Conservation (phyloP, 805 yeast species). For the Jamesozyma rosinii region DNA sequence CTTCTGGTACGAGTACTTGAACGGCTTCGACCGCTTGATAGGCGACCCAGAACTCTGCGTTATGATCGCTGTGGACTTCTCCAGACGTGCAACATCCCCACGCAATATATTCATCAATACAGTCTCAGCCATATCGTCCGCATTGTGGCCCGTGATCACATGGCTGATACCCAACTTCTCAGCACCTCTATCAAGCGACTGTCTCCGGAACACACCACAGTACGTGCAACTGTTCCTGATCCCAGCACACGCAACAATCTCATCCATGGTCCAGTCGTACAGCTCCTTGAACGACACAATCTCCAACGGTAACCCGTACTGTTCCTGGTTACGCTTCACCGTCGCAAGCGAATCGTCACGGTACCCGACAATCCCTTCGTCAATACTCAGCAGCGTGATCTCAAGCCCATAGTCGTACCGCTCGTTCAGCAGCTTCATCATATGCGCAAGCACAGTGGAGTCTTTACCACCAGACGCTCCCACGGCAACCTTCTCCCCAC, state of each 20-base stretch:
- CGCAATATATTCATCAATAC: slow-evolving; percentile 87
- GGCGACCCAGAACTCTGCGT: slow-evolving; percentile 82
- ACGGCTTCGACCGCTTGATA: slow-evolving; percentile 87
- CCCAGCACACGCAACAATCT: slow-evolving; percentile 89
- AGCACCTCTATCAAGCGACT: slow-evolving; percentile 94
- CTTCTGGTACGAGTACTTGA: slow-evolving; percentile 91
- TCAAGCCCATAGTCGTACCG: slow-evolving; percentile 81
- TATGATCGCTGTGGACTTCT: slow-evolving; percentile 75
- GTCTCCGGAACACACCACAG: slow-evolving; percentile 95
- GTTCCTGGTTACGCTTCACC: slow-evolving; percentile 83
- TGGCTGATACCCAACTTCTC: slow-evolving; percentile 74
- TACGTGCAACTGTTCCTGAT: slow-evolving; percentile 91
- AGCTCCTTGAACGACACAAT: slow-evolving; percentile 80
- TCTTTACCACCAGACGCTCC: slow-evolving; percentile 99
- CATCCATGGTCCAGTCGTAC: slow-evolving; percentile 98
- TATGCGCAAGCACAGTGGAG: slow-evolving; percentile 87
- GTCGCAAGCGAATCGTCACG: slow-evolving; percentile 96
- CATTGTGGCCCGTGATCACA: slow-evolving; percentile 96
- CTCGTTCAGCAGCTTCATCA: slow-evolving; percentile 79
- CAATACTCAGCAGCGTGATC: slow-evolving; percentile 74
- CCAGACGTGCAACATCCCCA: slow-evolving; percentile 93
- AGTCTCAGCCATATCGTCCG: slow-evolving; percentile 98
- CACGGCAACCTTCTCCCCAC: slow-evolving; percentile 85
- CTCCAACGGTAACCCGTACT: slow-evolving; percentile 69
- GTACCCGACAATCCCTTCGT: slow-evolving; percentile 95